phyloP scores from a whole-genome alignment of 169 alveolate genomes.

The Cryptosporidium ryanae region DNA sequence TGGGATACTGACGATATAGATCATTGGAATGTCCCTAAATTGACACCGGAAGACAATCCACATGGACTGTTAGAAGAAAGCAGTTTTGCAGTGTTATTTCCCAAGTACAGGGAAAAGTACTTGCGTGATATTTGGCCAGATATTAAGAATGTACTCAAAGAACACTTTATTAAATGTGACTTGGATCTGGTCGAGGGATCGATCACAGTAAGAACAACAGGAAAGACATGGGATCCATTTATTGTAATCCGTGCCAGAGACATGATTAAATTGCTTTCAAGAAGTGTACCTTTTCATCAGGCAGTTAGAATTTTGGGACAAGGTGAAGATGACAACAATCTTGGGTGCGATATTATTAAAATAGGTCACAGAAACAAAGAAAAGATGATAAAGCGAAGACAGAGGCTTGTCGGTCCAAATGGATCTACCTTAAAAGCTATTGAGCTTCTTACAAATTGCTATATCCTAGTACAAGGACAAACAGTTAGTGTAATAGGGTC shows the following conservation, averaged over 20 bases:
- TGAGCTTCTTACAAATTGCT: slow-evolving; percentile 98
- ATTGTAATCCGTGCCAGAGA: slow-evolving; percentile 96
- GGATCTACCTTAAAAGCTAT: slow-evolving; percentile 98
- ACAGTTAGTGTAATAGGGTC: slow-evolving; percentile 98
- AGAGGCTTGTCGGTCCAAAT: slow-evolving; percentile 98
- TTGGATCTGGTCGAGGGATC: slow-evolving; percentile 98
- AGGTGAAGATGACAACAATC: slow-evolving; percentile 75
- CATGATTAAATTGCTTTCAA: slow-evolving; percentile 95
- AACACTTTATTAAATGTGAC: slow-evolving; percentile 93
- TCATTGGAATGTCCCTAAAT: slow-evolving; percentile 94
- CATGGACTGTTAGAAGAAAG: slow-evolving; percentile 95
- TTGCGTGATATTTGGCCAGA: slow-evolving; percentile 96
- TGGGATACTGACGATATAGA: slow-evolving; percentile 99
- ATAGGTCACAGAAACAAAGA: slow-evolving; percentile 97
- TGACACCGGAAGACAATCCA: slow-evolving; percentile 90
- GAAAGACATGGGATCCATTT: slow-evolving; percentile 98
- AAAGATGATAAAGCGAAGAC: slow-evolving; percentile 97
- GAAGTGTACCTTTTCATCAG: slow-evolving; percentile 98
- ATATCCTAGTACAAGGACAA: slow-evolving; percentile 97
- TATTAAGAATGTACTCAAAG: slow-evolving; percentile 86
- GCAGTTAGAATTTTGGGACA: slow-evolving; percentile 96
- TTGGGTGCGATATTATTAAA: slow-evolving; percentile 94
- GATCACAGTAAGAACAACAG: slow-evolving; percentile 97
- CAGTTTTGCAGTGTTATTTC: slow-evolving; percentile 97
- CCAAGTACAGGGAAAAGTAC: slow-evolving; percentile 98